Percentiles rank a stretch among this genome's conserved stretches.
phyloP scores from a whole-genome alignment of 2,329 filamentous ascomycete genomes.

The Lojkania enalia region DNA sequence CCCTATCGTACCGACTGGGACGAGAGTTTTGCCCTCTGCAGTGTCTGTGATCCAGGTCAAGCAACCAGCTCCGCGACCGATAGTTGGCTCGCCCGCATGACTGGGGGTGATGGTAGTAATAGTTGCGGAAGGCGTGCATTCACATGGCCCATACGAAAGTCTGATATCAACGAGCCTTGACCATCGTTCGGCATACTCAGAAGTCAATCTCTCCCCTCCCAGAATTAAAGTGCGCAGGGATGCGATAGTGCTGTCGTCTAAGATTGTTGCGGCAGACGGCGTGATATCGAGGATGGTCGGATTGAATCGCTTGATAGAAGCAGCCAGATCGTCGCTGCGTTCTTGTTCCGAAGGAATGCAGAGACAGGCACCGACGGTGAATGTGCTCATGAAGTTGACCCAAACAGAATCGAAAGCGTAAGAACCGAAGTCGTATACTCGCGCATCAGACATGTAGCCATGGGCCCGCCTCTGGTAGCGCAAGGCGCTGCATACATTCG shows the following conservation, averaged over 20 bases:
- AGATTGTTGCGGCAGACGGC: constrained; percentile 8
- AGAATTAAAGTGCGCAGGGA: constrained; percentile 1
- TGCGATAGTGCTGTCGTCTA: neutral
- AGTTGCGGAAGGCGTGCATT: constrained; percentile 4
- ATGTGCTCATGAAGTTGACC: neutral
- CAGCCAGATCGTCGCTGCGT: constrained; percentile 59
- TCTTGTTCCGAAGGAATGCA: constrained; percentile 57
- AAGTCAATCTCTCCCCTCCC: constrained; percentile 1
- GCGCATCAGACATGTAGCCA: neutral
- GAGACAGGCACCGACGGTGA: constrained; percentile 31
- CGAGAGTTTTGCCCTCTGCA: constrained; percentile 7
- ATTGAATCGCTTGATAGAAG: constrained; percentile 10
- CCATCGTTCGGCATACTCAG: constrained; percentile 1
- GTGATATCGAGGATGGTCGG: constrained; percentile 7
- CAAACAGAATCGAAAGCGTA: neutral
- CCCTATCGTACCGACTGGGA: constrained; percentile 25
- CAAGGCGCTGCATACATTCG: neutral
- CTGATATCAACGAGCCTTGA: neutral
- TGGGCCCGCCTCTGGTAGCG: neutral
- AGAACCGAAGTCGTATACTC: neutral
- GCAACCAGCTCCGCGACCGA: neutral
- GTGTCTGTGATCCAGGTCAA: neutral
- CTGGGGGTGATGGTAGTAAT: neutral
- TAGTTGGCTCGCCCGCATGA: neutral
- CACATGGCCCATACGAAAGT: constrained; percentile 6